These are phyloP conservation scores for Alternaria metachromatica DNA, from an alignment of 2,329 filamentous ascomycete genomes.

Conservation along the genomic window DNA sequence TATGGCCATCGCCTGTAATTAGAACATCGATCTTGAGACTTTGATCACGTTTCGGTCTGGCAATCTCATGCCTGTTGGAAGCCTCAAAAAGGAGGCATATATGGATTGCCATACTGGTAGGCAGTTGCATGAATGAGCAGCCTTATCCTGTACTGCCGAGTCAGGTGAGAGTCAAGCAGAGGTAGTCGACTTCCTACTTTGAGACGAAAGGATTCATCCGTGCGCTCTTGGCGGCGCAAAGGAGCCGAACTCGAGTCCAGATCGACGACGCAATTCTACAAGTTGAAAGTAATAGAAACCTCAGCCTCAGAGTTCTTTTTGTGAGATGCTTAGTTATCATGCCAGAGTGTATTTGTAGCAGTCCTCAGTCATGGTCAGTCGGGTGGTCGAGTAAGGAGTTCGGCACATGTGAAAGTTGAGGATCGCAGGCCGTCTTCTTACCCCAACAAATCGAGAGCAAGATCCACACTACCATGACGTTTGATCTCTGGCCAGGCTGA, in stretches of 20 bases:
- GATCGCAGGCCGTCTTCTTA: not conserved
- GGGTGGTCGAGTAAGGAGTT: not conserved
- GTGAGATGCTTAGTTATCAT: not conserved
- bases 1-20: constrained; percentile 30
- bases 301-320: not conserved
- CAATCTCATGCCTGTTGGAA: not conserved
- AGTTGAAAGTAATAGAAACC: constrained; percentile 3
- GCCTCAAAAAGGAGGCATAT: constrained; percentile 2
- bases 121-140: constrained; percentile 12
- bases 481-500: not conserved
- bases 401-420: not conserved
- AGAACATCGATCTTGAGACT: constrained; percentile 2
- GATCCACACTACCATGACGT: not conserved
- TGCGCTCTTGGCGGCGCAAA: constrained; percentile 25
- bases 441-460: not conserved
- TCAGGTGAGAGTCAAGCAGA: constrained; percentile 5
- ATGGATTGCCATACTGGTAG: not conserved
- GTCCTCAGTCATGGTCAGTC: not conserved
- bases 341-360: not conserved
- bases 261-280: constrained; percentile 22
- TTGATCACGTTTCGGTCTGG: not conserved
- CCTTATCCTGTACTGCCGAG: constrained; percentile 4
- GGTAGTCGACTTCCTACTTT: constrained; percentile 5
- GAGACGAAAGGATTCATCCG: constrained; percentile 13
- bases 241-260: constrained; percentile 22